phyloP scores from a whole-genome alignment of 176 grass and related monocot genomes.

The Echinochloa phyllopogon region DNA sequence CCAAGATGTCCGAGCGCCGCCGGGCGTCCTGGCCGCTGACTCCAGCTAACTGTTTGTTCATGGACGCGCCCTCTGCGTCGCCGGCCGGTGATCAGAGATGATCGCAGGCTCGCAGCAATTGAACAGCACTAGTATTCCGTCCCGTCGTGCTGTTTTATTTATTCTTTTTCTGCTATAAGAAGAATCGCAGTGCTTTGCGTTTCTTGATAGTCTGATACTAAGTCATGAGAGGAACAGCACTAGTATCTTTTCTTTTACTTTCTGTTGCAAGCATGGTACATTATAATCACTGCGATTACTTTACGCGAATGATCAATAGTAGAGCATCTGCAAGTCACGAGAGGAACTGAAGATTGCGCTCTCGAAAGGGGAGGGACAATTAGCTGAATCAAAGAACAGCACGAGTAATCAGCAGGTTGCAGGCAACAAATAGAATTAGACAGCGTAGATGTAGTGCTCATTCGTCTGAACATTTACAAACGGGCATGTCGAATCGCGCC shows the following conservation, averaged over 20 bases:
- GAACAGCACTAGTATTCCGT: not conserved
- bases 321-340: not conserved
- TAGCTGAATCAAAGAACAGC: not conserved
- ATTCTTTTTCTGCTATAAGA: not conserved
- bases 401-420: not conserved
- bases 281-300: not conserved
- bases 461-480: constrained; percentile 44
- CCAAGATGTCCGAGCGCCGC: not conserved
- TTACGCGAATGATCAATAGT: not conserved
- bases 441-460: constrained; percentile 6
- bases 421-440: constrained; percentile 14
- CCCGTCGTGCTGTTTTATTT: not conserved
- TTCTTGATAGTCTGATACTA: too few species aligned
- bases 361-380: not conserved
- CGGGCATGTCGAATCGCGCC: constrained; percentile 13
- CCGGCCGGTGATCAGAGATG: too few species aligned
- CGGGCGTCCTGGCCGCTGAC: not conserved
- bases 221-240: too few species aligned
- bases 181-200: too few species aligned
- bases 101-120: too few species aligned
- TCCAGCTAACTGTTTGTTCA: not conserved
- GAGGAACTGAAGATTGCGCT: not conserved
- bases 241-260: too few species aligned
- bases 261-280: not conserved
- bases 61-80: too few species aligned